Evolutionary conservation across 148 eudicot genomes (phyloP), one percentile per base, ranked within the genome.

Genomic region (Rhododendron kiyosumense): DNA sequence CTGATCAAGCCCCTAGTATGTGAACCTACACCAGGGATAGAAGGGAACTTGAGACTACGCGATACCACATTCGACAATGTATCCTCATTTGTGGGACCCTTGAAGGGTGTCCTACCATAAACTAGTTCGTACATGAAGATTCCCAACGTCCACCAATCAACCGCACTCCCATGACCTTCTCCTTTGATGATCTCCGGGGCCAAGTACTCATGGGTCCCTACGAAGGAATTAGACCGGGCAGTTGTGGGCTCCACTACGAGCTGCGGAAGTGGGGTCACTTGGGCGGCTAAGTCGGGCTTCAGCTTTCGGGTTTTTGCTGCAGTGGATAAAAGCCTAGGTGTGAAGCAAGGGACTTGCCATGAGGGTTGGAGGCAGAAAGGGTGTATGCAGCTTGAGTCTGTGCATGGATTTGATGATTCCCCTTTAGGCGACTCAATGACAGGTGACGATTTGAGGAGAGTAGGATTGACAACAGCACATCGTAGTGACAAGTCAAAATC

Each of bases 41-140:
- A 89, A 0, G 98, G 98, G 69, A 95, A 94, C 87, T 71, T 85
- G 67, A 95, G 92, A 73, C 89, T 85, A 67, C 88, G 88, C 24
- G 96, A 94, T 48, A 91, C 93, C 77, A 91, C 91, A 83, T 94
- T 95, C 11, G 91, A 83, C 78, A 94, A 67, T 4, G 98, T 95
- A 12, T 90, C 96, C 85, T 95, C 94, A 17, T 92, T 94, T 78
- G 78, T 90, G 12, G 92, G 84, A 48, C 98, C 96, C 89, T 92
- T 95, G 83, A 95, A 95, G 22, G 98, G 98, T 49, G 97, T 95
- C 89, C 86, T 92, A 5, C 97, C 97, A 41, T 94, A 95, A 67
- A 94, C 81, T 63, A 95, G 90, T 91, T 95, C 98, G 20, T 91
- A 95, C 20, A 95, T 77, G 73, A 95, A 91, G 32, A 95, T 89